phyloP scores from a whole-genome alignment of 2,329 filamentous ascomycete species.

The Teratosphaeria destructans region DNA sequence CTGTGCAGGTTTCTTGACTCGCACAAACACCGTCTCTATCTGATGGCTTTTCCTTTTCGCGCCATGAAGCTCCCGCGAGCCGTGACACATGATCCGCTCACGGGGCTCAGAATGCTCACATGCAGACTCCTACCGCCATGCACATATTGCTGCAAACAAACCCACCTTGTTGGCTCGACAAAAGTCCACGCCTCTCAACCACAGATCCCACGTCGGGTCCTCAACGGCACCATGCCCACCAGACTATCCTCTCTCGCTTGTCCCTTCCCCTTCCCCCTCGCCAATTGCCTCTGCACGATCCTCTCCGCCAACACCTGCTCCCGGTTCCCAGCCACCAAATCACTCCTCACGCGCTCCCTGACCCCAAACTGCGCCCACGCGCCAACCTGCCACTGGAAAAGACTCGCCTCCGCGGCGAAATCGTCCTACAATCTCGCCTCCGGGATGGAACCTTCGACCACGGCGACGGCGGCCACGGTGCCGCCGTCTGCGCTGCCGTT shows the following conservation, averaged over 20 bases:
- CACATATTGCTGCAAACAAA: not conserved
- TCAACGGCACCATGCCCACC: not conserved
- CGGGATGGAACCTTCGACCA: conserved; percentile 14
- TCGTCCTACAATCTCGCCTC: conserved; percentile 4
- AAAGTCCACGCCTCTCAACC: not conserved
- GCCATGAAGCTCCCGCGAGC: not conserved
- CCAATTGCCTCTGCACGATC: not conserved
- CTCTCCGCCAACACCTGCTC: not conserved
- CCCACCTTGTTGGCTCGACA: not conserved
- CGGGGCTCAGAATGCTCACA: not conserved
- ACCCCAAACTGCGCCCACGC: not conserved
- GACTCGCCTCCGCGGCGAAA: not conserved
- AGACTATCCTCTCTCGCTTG: not conserved
- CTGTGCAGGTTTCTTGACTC: not conserved
- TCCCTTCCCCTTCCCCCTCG: not conserved
- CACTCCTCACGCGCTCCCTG: not conserved
- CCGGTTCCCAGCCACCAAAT: not conserved
- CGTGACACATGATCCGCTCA: not conserved
- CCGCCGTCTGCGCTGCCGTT: conserved; percentile 23
- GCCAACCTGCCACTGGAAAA: not conserved
- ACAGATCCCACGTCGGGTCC: not conserved
- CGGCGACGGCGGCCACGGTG: conserved; percentile 20
- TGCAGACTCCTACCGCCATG: not conserved
- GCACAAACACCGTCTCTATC: not conserved
- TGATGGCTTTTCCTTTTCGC: not conserved